Percentiles rank a stretch among this genome's conserved stretches.
Evolutionary conservation across 2,329 filamentous ascomycete species (phyloP).

Genomic region (Aspergillus puulaauensis): DNA sequence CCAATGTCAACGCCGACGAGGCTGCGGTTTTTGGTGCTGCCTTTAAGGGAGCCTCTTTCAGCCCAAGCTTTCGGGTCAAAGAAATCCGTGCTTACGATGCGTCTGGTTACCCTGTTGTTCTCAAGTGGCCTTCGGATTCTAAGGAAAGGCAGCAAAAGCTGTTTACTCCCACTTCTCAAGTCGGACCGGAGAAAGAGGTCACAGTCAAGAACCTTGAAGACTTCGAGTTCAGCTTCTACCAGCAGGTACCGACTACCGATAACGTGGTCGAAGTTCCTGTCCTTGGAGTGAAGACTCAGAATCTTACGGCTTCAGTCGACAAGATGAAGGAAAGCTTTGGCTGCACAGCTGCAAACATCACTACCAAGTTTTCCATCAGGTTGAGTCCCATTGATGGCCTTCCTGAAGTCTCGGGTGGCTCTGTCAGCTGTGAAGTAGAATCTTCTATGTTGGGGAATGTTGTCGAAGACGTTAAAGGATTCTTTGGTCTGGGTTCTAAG

Average conservation of each 20-base stretch:
- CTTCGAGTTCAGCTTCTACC: constrained; percentile 76
- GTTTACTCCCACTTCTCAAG: constrained; percentile 73
- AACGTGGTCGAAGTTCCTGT: constrained; percentile 58
- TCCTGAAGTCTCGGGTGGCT: constrained; percentile 73
- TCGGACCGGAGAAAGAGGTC: constrained; percentile 79
- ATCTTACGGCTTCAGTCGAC: constrained; percentile 80
- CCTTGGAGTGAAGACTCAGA: constrained; percentile 70
- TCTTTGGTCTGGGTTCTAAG: constrained; percentile 91
- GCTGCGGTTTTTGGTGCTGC: constrained; percentile 93
- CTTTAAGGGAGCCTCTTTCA: constrained; percentile 89
- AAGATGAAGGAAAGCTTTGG: constrained; percentile 75
- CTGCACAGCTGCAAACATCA: constrained; percentile 74
- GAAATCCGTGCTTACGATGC: constrained; percentile 85
- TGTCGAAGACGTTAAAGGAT: constrained; percentile 91
- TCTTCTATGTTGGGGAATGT: constrained; percentile 74
- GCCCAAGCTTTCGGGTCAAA: constrained; percentile 95
- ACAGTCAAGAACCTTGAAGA: constrained; percentile 80
- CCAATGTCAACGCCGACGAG: constrained; percentile 96
- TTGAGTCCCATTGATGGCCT: constrained; percentile 73
- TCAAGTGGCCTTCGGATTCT: constrained; percentile 72
- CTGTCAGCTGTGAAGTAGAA: constrained; percentile 82
- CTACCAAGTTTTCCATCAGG: constrained; percentile 74
- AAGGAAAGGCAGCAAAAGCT: constrained; percentile 78
- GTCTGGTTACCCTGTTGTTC: constrained; percentile 68
- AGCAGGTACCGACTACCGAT: constrained; percentile 58